Evolutionary conservation across 805 yeast genomes (phyloP), one percentile per base, ranked within the genome.

Genomic region (Metschnikowia koreensis): DNA sequence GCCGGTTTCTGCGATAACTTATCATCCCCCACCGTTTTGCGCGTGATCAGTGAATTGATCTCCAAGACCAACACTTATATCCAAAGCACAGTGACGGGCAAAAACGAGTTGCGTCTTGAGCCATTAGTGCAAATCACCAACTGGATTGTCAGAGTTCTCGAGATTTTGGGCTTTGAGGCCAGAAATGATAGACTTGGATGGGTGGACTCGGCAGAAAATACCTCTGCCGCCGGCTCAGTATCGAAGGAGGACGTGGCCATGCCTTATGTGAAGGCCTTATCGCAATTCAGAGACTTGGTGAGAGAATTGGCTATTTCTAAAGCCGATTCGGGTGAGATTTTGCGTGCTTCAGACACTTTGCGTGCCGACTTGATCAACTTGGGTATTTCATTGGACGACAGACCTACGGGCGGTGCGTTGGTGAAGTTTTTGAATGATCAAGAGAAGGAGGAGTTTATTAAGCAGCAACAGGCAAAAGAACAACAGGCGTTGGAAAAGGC

Each of bases 361-460:
- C 81, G 99, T 61, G 69, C 79, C 15, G 94, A 87, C 38, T 71
- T 94, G 59, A 72, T 90, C 53, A 78, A 82, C 27, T 72, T 91
- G 55, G 94, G 96, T 29, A 86, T 94, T 40, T 83, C 96, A 1
- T 74, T 94, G 50, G 98, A 93, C 66, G 99, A 94, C 69, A 83
- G 97, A 62, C 77, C 83, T 6, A 86, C 80, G 53, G 91, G 86
- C 60, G 79, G 84, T n/a, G 92, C 97, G 0, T 77, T 94, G 54
- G 79, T 94, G 42, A 94, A 94, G 69, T 87, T 93, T 60, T 74
- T 94, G 57, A 83, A 81, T 48, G 81, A 74, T 7, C 78, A 75
- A 33, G 98, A 93, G 66, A 82, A 81, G 65, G 76, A 73, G 38
- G 93, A 86, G 53, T 74, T 89, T 41, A 61, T 87, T 12, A 59